Base-by-base conservation (phyloP, 768 basidiomycete species). In the Imleria badia region DNA sequence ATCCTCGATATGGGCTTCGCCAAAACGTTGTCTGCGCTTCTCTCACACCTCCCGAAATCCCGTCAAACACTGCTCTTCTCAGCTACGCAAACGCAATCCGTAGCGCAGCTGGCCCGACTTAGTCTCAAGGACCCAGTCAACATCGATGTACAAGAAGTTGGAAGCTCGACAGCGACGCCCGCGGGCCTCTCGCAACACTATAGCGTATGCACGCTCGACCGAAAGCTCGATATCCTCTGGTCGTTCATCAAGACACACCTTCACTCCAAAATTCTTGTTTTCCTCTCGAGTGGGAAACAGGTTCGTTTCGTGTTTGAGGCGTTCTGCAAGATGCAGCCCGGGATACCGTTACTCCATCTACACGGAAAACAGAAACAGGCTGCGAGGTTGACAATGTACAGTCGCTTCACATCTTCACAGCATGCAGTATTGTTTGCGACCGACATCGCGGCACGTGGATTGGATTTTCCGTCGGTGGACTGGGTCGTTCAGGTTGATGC, bases 401-500 rank as follows among this genome's bases (percentile, higher is more conserved):
- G 82, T 63, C 86, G 85, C 40, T 99, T 97, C 75, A 89, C 88
- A 3, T 74, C 83, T 3, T 86, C 86, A 42, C 84, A 86, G 60
- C 85, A 94, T 61, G 87, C 94, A 3, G 83, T 96, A 7, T 78
- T 98, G 20, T 87, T 99, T 63, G 94, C 95, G 17, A 99, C 96
- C 12, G 96, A 99, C 67, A 88, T 99, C 55, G 96, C 96, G 34
- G 93, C 96, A 6, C 86, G 96, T 54, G 96, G 96, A 1, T 77
- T 98, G 52, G 96, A 99, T 73, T 99, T 99, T 73, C 96, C 97
- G 5, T 81, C 90, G 0, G 87, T 99, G 20, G 92, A 97, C 70
- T 98, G 96, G 96, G 96, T 99, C 2, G 67, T 99, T 29, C 96
- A 99, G 68, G 75, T 94, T 13, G 96, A 99, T 70, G 92, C 91